A percentile compares a stretch with the other conserved stretches of the same genome.
Conservation (phyloP, 2,329 filamentous ascomycete species). For the Cladophialophora bantiana region DNA sequence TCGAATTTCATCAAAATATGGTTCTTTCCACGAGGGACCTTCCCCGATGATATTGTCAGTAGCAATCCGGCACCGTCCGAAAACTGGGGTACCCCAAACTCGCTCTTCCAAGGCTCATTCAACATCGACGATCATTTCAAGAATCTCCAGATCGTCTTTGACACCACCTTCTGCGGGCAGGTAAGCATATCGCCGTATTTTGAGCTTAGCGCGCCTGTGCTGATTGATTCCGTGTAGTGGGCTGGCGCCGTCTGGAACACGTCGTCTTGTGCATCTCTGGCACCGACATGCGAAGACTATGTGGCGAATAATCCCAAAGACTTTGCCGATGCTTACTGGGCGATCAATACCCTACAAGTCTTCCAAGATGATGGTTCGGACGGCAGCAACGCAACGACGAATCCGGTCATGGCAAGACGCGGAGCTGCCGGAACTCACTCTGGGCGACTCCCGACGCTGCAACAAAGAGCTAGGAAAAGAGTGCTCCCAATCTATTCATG, state of each 20-base stretch:
- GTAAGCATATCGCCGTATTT: constrained; percentile 20
- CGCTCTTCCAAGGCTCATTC: constrained; percentile 51
- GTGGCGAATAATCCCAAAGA: constrained; percentile 71
- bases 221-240: constrained; percentile 29
- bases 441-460: not conserved
- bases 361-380: constrained; percentile 52
- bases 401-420: constrained; percentile 2
- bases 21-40: constrained; percentile 57
- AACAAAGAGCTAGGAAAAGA: constrained; percentile 11
- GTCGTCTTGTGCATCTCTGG: constrained; percentile 62
- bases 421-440: constrained; percentile 1
- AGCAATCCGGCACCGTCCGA: constrained; percentile 52
- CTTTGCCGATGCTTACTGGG: constrained; percentile 75
- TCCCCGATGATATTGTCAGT: constrained; percentile 55
- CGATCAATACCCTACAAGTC: constrained; percentile 74
- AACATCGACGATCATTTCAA: constrained; percentile 53
- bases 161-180: constrained; percentile 63
- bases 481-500: constrained; percentile 22
- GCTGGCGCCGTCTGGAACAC: constrained; percentile 35
- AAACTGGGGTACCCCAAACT: constrained; percentile 57
- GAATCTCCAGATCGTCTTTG: constrained; percentile 56
- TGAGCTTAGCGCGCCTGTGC: not conserved
- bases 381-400: constrained; percentile 4
- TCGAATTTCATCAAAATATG: constrained; percentile 75
- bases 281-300: constrained; percentile 72